Evolutionary conservation across 2,329 filamentous ascomycete species (phyloP).

Genomic region (Pestalotiopsis sp.): DNA sequence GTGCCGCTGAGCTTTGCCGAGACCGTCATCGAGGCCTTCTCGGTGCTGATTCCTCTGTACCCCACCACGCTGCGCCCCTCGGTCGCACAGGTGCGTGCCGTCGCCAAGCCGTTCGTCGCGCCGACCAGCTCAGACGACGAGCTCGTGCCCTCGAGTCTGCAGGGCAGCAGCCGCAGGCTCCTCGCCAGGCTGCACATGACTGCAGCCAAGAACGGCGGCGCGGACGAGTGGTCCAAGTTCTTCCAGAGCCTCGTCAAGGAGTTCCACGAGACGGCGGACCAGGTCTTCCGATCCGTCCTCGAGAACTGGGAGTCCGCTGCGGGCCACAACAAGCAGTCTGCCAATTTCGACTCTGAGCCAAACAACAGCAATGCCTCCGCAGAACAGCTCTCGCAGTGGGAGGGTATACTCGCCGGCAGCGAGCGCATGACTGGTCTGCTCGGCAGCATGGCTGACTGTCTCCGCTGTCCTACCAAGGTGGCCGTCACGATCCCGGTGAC

Average conservation of each 20-base stretch:
- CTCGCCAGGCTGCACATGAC: slow-evolving; percentile 76
- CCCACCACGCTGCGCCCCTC: slow-evolving; percentile 82
- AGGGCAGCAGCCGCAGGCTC: slow-evolving; percentile 63
- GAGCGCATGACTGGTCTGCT: slow-evolving; percentile 71
- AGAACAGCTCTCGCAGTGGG: slow-evolving; percentile 69
- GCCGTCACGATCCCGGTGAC: slow-evolving; percentile 70
- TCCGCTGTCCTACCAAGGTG: slow-evolving; percentile 66
- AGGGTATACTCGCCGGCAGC: slow-evolving; percentile 72
- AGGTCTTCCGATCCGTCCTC: slow-evolving; percentile 75
- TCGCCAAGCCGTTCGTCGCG: slow-evolving; percentile 63
- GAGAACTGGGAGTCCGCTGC: slow-evolving; percentile 79
- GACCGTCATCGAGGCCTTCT: slow-evolving; percentile 71
- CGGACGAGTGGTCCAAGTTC: slow-evolving; percentile 77
- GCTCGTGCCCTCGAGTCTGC: slow-evolving; percentile 54
- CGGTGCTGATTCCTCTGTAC: slow-evolving; percentile 75
- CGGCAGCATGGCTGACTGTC: slow-evolving; percentile 62
- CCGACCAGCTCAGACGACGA: slow-evolving; percentile 59
- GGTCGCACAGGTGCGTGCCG: slow-evolving; percentile 65
- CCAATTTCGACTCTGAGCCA: slow-evolving; percentile 50
- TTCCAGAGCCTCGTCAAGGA: slow-evolving; percentile 64
- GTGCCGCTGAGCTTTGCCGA: slow-evolving; percentile 59
- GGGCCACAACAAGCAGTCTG: slow-evolving; percentile 45
- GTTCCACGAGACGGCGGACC: slow-evolving; percentile 73
- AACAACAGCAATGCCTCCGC: slow-evolving; percentile 45
- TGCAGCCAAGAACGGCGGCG: slow-evolving; percentile 75